These are phyloP conservation scores for Pleurostoma richardsiae DNA, from an alignment of 2,329 filamentous ascomycete genomes.

Conservation along the genomic window DNA sequence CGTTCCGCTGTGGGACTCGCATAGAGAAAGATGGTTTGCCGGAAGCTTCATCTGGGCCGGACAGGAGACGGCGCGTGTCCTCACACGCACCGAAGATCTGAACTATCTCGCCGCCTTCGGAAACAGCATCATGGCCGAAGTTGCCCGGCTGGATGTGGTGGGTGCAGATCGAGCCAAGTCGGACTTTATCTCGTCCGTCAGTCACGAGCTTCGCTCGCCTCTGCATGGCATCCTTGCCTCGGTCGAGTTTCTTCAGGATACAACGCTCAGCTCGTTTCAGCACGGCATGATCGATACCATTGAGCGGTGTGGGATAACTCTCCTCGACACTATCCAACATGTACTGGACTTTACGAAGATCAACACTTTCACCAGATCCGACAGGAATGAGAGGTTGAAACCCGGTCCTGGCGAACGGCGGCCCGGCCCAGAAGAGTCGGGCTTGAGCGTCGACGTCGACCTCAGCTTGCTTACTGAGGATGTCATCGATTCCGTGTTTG, in stretches of 20 bases:
- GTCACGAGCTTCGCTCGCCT: slow-evolving; percentile 51
- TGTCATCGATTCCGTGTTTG: slow-evolving; percentile 27
- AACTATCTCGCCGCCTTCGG: slow-evolving; percentile 40
- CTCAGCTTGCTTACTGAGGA: slow-evolving; percentile 25
- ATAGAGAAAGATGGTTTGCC: slow-evolving; percentile 9
- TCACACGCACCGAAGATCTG: slow-evolving; percentile 31
- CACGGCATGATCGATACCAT: slow-evolving; percentile 38
- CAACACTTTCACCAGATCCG: slow-evolving; percentile 22
- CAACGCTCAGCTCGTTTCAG: slow-evolving; percentile 32
- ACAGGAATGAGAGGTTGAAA: background rate
- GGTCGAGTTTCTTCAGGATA: slow-evolving; percentile 44
- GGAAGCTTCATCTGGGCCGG: slow-evolving; percentile 7
- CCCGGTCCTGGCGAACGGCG: background rate
- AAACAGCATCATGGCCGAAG: slow-evolving; percentile 50
- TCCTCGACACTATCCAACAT: slow-evolving; percentile 45
- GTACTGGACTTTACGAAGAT: slow-evolving; percentile 47
- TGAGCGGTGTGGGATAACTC: slow-evolving; percentile 40
- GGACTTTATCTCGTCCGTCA: slow-evolving; percentile 51
- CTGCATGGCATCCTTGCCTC: slow-evolving; percentile 52
- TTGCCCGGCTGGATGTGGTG: slow-evolving; percentile 35
- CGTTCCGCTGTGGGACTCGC: slow-evolving; percentile 41
- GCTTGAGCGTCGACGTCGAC: slow-evolving; percentile 23
- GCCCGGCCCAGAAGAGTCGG: slow-evolving; percentile 9
- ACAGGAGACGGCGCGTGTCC: background rate
- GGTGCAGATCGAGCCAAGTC: slow-evolving; percentile 38